Base-by-base conservation (phyloP, 192 early-diverging fungal genomes). In the Backusella psychrophila region DNA sequence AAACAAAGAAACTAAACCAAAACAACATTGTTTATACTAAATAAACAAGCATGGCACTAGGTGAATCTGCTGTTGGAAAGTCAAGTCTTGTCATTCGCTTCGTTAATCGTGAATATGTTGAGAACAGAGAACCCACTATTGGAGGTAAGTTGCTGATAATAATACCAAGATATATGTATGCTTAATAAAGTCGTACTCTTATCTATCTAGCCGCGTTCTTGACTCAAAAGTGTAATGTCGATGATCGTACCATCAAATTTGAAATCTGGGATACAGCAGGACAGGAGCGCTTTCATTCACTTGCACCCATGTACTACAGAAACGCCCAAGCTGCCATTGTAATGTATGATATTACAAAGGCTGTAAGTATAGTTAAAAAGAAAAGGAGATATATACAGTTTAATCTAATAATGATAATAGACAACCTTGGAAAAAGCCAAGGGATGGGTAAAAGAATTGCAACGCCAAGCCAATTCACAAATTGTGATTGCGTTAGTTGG, bases 81-180 rank as follows among this genome's bases (percentile, higher is more conserved):
- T 96, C 95, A 17, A 96, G 94, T 86, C 87, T 99, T 44, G 96
- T 98, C 11, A 86, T 96, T 72, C 93, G 97, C 12, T 98, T 98
- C 82, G 96, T 97, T 33, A 96, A 96, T 86, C 91, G 96, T 82
- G 95, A 98, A 83, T 99, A 96, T 82, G 90, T 93, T 70, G 96
- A 98, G 70, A 97, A 98, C 89, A 96, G 95, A 77, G 97, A 98
- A 83, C 97, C 98, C 2, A 98, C 98, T 56, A 99, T 99, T 86
- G 98, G 98, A 86, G 89, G 89, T 88, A 87, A 49, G 26, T 17
- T 39, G 15, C 33, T n/a, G n/a, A 53, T 53, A 53, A 21, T 74
- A 6, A 17, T 21, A 19, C 0, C 7, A 52, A 33, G 33, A 33
- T 33, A 33, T 0, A 33, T 33, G 33, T 33, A 33, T 33, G 3